These are phyloP conservation scores for Thalassiosira mediterranea DNA, from an alignment of 352 stramenopile species.

Conservation along the genomic window DNA sequence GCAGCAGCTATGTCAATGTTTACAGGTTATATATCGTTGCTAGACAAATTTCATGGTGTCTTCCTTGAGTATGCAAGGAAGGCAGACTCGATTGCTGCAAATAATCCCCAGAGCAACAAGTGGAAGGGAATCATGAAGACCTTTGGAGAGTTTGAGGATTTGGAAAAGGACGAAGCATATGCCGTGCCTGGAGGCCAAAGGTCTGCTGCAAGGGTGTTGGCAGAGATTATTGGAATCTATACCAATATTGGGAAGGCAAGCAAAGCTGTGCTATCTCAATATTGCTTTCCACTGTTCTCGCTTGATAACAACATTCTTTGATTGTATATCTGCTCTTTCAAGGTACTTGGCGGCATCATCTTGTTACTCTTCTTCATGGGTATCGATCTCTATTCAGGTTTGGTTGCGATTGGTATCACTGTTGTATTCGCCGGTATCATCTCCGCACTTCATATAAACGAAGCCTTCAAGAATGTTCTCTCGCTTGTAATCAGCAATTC, in stretches of 20 bases:
- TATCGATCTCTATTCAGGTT: too few species aligned
- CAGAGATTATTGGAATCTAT: neutral
- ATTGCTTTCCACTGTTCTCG: too few species aligned
- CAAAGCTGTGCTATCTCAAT: too few species aligned
- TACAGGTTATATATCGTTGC: neutral
- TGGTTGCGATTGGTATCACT: too few species aligned
- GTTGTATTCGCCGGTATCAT: conserved; percentile 11
- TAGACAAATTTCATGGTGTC: neutral
- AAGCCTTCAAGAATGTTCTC: conserved; percentile 11
- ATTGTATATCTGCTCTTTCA: too few species aligned
- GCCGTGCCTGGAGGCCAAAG: neutral
- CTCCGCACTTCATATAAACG: conserved; percentile 3
- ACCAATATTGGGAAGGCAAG: neutral
- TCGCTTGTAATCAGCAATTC: conserved; percentile 5
- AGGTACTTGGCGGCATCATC: neutral
- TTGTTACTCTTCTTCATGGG: neutral
- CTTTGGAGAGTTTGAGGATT: neutral
- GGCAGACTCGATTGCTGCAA: neutral
- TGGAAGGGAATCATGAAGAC: neutral
- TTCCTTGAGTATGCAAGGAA: neutral
- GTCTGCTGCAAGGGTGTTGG: neutral
- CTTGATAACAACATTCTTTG: too few species aligned
- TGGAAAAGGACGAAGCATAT: neutral
- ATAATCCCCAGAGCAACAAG: neutral
- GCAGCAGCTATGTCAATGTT: neutral